Conservation (phyloP, 2,329 filamentous ascomycete species). For the Chalaropsis thielavioides region DNA sequence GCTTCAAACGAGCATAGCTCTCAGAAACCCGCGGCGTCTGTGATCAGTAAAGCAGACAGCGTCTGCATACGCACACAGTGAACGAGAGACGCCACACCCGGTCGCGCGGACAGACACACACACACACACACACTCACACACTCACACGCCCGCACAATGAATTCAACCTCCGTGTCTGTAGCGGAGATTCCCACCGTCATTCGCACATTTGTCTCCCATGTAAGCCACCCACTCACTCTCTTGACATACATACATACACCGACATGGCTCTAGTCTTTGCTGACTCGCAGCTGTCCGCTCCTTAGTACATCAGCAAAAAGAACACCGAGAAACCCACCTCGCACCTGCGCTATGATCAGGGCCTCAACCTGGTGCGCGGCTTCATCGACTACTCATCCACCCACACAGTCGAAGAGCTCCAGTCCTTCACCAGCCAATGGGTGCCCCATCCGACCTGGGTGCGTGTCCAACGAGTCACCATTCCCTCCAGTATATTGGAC, state of each 20-base stretch:
- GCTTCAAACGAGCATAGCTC: background rate
- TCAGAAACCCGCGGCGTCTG: background rate
- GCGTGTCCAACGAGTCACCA: constrained; percentile 53
- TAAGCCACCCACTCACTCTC: constrained; percentile 29
- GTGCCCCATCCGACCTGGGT: constrained; percentile 85
- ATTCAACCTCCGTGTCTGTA: constrained; percentile 62
- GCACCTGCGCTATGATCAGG: constrained; percentile 88
- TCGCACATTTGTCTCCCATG: constrained; percentile 74
- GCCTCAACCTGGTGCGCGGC: constrained; percentile 68
- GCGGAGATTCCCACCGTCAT: constrained; percentile 81
- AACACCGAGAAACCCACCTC: constrained; percentile 70
- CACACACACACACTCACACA: background rate
- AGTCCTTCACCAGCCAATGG: constrained; percentile 82
- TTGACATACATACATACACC: too few species aligned
- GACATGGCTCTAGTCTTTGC: background rate
- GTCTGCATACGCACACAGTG: background rate
- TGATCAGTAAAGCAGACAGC: background rate
- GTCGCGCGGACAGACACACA: background rate
- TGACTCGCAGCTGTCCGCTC: background rate
- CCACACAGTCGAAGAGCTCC: constrained; percentile 84
- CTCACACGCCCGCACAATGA: constrained; percentile 29
- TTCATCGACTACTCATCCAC: constrained; percentile 77
- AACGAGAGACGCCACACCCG: background rate
- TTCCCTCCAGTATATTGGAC: constrained; percentile 49
- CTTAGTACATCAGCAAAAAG: constrained; percentile 54